Conservation (phyloP, 2,329 filamentous ascomycete genomes). For the Didymella exigua region DNA sequence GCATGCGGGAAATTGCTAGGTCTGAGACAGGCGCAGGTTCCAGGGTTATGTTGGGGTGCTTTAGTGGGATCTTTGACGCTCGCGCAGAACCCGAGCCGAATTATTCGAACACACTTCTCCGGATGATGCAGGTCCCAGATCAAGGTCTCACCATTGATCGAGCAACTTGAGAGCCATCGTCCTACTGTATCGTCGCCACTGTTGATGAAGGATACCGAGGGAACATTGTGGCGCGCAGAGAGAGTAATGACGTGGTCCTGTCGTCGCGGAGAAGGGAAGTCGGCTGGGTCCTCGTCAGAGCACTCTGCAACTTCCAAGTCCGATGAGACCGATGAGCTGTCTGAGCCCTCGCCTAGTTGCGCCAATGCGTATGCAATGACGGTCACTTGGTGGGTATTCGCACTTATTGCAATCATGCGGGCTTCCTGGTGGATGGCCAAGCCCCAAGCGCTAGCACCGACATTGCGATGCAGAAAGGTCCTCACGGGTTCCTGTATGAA, state of each 20-base stretch:
- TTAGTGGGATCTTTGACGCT: slow-evolving; percentile 14
- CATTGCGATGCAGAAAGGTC: slow-evolving; percentile 76
- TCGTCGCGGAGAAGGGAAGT: slow-evolving; percentile 38
- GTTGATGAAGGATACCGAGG: slow-evolving; percentile 64
- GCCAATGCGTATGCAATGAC: slow-evolving; percentile 64
- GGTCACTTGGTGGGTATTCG: slow-evolving; percentile 69
- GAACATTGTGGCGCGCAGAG: slow-evolving; percentile 56
- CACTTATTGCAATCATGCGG: slow-evolving; percentile 84
- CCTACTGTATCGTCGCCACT: slow-evolving; percentile 61
- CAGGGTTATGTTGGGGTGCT: slow-evolving; percentile 12
- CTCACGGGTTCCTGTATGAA: slow-evolving; percentile 51
- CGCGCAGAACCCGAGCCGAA: slow-evolving; percentile 36
- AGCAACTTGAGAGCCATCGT: slow-evolving; percentile 62
- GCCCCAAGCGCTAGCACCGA: slow-evolving; percentile 84
- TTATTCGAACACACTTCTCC: slow-evolving; percentile 18
- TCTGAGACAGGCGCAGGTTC: slow-evolving; percentile 22
- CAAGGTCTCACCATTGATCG: slow-evolving; percentile 58
- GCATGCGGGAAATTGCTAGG: slow-evolving; percentile 26
- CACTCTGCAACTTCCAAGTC: slow-evolving; percentile 1
- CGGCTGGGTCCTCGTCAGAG: slow-evolving; percentile 7
- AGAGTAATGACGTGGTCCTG: slow-evolving; percentile 32
- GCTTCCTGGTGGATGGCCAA: slow-evolving; percentile 79
- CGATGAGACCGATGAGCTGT: not conserved
- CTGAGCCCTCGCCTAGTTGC: not conserved
- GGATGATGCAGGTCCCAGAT: slow-evolving; percentile 54